phyloP scores from a whole-genome alignment of 2,329 filamentous ascomycete species.

The Penicillium sclerotigenum region DNA sequence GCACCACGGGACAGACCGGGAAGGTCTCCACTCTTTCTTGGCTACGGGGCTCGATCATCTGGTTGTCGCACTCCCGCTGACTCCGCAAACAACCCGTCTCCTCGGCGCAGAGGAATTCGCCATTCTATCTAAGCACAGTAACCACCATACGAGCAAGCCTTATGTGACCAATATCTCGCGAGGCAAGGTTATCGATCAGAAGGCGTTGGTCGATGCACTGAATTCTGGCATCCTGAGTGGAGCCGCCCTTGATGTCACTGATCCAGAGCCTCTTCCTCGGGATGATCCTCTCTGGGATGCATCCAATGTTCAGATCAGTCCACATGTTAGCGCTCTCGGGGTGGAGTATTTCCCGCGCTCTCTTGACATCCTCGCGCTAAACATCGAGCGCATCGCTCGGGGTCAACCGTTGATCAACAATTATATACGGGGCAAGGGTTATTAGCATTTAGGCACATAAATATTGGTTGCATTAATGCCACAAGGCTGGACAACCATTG shows the following conservation, averaged over 20 bases:
- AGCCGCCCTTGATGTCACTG: conserved; percentile 74
- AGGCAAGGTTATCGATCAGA: conserved; percentile 60
- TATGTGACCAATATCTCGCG: conserved; percentile 71
- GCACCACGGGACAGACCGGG: conserved; percentile 56
- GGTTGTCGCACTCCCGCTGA: conserved; percentile 57
- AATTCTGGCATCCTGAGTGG: conserved; percentile 55
- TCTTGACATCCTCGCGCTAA: conserved; percentile 57
- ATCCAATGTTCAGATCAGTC: conserved; percentile 67
- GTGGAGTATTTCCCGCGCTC: conserved; percentile 55
- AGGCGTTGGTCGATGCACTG: conserved; percentile 62
- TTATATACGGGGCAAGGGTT: conserved; percentile 59
- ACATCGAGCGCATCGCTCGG: conserved; percentile 52
- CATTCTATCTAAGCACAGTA: conserved; percentile 44
- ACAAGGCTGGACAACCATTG: background rate
- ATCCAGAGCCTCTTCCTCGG: conserved; percentile 70
- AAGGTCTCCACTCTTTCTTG: conserved; percentile 53
- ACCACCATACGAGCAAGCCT: conserved; percentile 42
- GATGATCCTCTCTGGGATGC: conserved; percentile 68
- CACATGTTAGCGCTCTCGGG: conserved; percentile 60
- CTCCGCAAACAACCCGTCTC: conserved; percentile 53
- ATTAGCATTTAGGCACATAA: conserved; percentile 40
- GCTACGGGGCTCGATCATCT: conserved; percentile 56
- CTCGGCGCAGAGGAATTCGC: conserved; percentile 55
- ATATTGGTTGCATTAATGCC: background rate
- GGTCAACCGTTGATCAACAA: conserved; percentile 60